Conservation (phyloP, 176 grass and related monocot species). For the Zea mays region Zm-B73-REFERENCE-NAM-5.0 NC_050096.1:260547001-260547500, state of each 20-base stretch:
- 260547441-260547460: background rate
- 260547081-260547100: conserved; percentile 91
- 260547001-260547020: conserved; percentile 46
- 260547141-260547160: conserved; percentile 86
- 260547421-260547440: background rate
- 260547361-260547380: background rate
- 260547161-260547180: conserved; percentile 34
- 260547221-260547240: conserved; percentile 71
- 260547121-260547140: conserved; percentile 99
- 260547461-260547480: background rate
- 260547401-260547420: background rate
- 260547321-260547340: background rate
- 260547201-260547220: background rate
- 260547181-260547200: conserved; percentile 10
- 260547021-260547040: conserved; percentile 1
- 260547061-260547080: conserved; percentile 24
- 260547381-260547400: background rate
- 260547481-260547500: background rate
- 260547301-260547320: background rate
- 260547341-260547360: background rate
- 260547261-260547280: conserved; percentile 94
- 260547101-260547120: conserved; percentile 87
- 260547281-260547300: conserved; percentile 97
- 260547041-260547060: conserved; percentile 11
- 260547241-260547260: conserved; percentile 99